Conservation (phyloP, 1,284 basidiomycete genomes). For the Sporisorium graminicola region DNA sequence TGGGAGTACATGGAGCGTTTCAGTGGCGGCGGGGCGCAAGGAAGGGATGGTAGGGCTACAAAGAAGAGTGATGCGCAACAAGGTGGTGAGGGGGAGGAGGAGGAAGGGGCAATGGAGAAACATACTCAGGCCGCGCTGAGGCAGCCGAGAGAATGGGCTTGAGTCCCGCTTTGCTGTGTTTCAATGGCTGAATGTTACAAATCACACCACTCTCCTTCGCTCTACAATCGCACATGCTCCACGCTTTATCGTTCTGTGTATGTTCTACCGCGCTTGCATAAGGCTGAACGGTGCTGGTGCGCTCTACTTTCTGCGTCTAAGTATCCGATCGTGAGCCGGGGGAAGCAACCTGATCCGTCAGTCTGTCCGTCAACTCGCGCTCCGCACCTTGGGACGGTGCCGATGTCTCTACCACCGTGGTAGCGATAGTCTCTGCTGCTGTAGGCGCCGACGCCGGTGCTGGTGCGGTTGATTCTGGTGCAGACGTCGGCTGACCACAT, state of each 20-base stretch:
- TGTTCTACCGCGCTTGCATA: no score
- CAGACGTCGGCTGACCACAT: background rate
- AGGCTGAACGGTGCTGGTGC: background rate
- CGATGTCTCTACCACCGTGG: slow-evolving; percentile 18
- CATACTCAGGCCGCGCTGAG: slow-evolving; percentile 54
- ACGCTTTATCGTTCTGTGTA: no score
- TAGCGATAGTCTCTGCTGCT: slow-evolving; percentile 31
- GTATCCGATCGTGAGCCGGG: background rate
- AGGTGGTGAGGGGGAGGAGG: slow-evolving; percentile 9
- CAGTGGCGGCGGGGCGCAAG: slow-evolving; percentile 57
- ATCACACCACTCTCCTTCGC: slow-evolving; percentile 1
- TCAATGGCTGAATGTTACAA: no score
- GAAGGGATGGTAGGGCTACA: slow-evolving; percentile 48
- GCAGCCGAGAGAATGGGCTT: slow-evolving; percentile 60
- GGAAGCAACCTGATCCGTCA: slow-evolving; percentile 13
- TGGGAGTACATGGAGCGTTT: slow-evolving; percentile 68
- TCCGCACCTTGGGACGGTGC: background rate
- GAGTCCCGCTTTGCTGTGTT: background rate
- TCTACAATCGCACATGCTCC: background rate
- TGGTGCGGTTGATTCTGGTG: background rate
- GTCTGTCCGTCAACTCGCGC: slow-evolving; percentile 9
- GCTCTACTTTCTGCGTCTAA: background rate
- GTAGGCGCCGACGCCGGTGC: slow-evolving; percentile 12
- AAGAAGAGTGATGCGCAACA: slow-evolving; percentile 6
- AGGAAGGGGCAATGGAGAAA: slow-evolving; percentile 43